Base-by-base conservation (phyloP, 345 rosid genomes). In the Salix purpurea region DNA sequence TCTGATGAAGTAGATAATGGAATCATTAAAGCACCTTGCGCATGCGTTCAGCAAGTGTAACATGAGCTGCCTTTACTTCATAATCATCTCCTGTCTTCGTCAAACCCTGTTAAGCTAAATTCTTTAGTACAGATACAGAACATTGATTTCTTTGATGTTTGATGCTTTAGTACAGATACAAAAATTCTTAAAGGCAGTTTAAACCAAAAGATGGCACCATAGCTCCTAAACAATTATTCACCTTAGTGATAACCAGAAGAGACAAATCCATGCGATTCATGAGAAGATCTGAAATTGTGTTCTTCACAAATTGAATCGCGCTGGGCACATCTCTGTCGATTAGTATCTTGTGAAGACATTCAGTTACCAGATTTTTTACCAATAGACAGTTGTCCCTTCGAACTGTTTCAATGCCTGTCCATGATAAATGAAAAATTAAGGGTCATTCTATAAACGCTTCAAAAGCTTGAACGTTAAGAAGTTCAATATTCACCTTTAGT, bases 231-330 rank as follows among this genome's bases (percentile, higher is more conserved):
- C 65, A 23, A 50, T 36, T 44, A 75, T 80, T 70, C 74, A 92
- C 99, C 98, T 96, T 96, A 44, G 97, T 96, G 76, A 96, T 96
- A 73, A 96, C 97, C 84, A 93, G 83, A 91, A 96, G 99, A 52
- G 99, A 93, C 74, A 93, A 85, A 88, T 96, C 99, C 89, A 96
- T 87, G 61, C 99, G 96, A 76, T 96, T 96, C 99, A 92, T 92
- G 76, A 92, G 96, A 87, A 93, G 98, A 89, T 96, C 99, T 40
- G 97, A 86, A 73, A 96, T 93, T 72, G 94, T 92, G 77, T 88
- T 88, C 84, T 96, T 96, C 74, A 93, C 99, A 83, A 85, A 88
- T 69, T 93, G 95, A 78, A 89, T 95, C 21, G 99, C 97, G 19
- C 91, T 94, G 64, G 91, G 94, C 73, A 91, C 85, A 78, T 92